Percentiles rank a stretch among this genome's conserved stretches.
Conservation (phyloP, 805 yeast genomes). For the Priceomyces castillae region DNA sequence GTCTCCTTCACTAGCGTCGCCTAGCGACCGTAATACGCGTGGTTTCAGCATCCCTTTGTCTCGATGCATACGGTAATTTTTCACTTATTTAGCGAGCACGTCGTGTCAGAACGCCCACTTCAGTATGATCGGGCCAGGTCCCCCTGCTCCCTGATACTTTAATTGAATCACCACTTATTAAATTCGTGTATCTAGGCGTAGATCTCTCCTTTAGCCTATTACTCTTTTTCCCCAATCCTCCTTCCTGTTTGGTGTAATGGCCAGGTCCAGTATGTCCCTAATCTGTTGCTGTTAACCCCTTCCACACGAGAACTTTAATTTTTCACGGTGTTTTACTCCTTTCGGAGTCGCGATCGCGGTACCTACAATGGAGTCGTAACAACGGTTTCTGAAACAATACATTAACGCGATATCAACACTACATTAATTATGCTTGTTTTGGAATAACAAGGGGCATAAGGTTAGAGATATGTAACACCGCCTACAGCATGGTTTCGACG, state of each 20-base stretch:
- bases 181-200: no score
- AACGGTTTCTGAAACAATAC: slow-evolving; percentile 4
- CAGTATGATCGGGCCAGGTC: no score
- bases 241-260: background rate
- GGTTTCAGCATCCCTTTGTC: background rate
- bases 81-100: background rate
- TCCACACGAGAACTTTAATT: background rate
- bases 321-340: background rate
- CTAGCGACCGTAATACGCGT: background rate
- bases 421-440: slow-evolving; percentile 2
- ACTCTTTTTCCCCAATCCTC: background rate
- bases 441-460: slow-evolving; percentile 4
- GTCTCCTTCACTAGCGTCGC: no score
- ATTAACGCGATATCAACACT: slow-evolving; percentile 1
- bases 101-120: no score
- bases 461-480: slow-evolving; percentile 2
- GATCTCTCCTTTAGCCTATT: background rate
- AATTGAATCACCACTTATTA: no score
- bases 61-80: background rate
- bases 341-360: slow-evolving; percentile 4
- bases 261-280: background rate
- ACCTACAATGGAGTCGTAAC: slow-evolving; percentile 1
- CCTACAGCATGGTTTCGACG: slow-evolving; percentile 1
- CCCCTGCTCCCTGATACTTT: no score
- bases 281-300: background rate